Evolutionary conservation across 805 yeast genomes (phyloP).

Genomic region (Candida sonorensis): DNA sequence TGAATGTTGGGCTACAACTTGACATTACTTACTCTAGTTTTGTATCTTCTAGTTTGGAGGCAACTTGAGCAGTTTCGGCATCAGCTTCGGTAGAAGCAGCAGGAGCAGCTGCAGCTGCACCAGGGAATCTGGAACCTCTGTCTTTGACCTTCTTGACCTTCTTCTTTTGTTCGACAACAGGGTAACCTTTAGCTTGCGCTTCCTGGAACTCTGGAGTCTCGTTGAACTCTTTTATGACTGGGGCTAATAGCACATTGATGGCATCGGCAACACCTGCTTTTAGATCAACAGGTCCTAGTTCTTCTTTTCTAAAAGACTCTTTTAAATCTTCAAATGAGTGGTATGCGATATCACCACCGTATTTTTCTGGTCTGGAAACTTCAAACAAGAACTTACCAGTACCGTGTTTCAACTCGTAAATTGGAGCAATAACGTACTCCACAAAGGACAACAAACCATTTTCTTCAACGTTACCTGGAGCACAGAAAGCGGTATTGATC

Average conservation of each 20-base stretch:
- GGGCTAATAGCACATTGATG: constrained; percentile 73
- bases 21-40: constrained; percentile 21
- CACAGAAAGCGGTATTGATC: constrained; percentile 87
- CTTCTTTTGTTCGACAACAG: constrained; percentile 58
- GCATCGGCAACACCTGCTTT: constrained; percentile 87
- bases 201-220: constrained; percentile 65
- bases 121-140: constrained; percentile 89
- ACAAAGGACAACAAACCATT: constrained; percentile 87
- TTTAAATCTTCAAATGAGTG: constrained; percentile 60
- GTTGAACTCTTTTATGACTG: constrained; percentile 67
- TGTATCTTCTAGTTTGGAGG: constrained; percentile 34
- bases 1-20: too few species aligned
- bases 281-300: constrained; percentile 87
- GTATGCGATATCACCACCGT: constrained; percentile 88
- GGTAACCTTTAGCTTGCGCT: constrained; percentile 76
- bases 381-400: constrained; percentile 55
- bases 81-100: constrained; percentile 11
- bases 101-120: constrained; percentile 32
- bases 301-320: constrained; percentile 63
- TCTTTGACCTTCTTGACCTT: constrained; percentile 74
- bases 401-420: constrained; percentile 66
- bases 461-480: constrained; percentile 87
- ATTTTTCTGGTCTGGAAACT: constrained; percentile 91
- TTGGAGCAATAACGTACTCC: constrained; percentile 79
- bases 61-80: constrained; percentile 18